Conservation (phyloP, 73 alveolate species). For the Blepharisma stoltei region DNA sequence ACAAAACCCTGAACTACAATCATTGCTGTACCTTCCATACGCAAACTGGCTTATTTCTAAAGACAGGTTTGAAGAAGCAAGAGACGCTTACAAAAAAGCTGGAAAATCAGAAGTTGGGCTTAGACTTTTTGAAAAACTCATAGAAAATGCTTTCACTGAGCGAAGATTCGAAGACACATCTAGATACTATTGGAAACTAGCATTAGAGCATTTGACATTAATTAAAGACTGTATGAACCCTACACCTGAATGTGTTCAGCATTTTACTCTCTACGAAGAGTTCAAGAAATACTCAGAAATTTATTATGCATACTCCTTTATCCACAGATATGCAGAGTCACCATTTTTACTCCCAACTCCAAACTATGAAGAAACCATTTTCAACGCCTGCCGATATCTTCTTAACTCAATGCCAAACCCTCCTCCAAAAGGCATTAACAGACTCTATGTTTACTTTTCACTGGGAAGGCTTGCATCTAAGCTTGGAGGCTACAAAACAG, state of each 20-base stretch:
- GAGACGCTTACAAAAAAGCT: slow-evolving; percentile 92
- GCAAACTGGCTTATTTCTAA: slow-evolving; percentile 85
- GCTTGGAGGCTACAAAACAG: slow-evolving; percentile 90
- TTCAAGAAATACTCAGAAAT: slow-evolving; percentile 71
- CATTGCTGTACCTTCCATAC: slow-evolving; percentile 76
- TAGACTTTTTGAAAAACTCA: slow-evolving; percentile 75
- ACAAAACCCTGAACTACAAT: slow-evolving; percentile 63
- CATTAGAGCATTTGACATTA: slow-evolving; percentile 74
- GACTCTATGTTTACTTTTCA: slow-evolving; percentile 77
- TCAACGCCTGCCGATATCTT: slow-evolving; percentile 77
- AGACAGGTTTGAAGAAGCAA: slow-evolving; percentile 92
- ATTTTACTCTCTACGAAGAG: slow-evolving; percentile 70
- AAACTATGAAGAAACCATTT: slow-evolving; percentile 72
- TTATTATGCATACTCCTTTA: slow-evolving; percentile 78
- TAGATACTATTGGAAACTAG: slow-evolving; percentile 77
- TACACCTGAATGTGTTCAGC: slow-evolving; percentile 53
- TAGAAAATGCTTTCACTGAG: slow-evolving; percentile 86
- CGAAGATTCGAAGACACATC: slow-evolving; percentile 93
- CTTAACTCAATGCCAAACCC: slow-evolving; percentile 62
- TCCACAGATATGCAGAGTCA: slow-evolving; percentile 83
- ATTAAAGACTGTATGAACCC: slow-evolving; percentile 75
- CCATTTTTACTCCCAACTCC: slow-evolving; percentile 74
- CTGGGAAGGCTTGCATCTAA: slow-evolving; percentile 70
- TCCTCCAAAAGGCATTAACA: slow-evolving; percentile 52
- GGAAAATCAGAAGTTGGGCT: slow-evolving; percentile 81